Conservation (phyloP, 371 early-diverging fungal genomes). For the Phascolomyces articulosus region DNA sequence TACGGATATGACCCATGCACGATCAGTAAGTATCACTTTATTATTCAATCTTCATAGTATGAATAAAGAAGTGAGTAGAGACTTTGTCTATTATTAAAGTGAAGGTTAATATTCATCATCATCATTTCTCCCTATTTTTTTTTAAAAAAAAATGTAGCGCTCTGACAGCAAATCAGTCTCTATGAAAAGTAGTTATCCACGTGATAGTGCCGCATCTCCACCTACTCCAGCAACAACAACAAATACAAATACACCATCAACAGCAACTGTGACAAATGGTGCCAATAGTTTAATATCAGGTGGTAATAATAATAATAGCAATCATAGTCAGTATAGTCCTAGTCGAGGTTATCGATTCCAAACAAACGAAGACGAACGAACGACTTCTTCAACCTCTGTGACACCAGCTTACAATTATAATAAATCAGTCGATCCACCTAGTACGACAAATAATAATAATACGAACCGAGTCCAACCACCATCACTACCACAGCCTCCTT, state of each 20-base stretch:
- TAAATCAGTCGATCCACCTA: neutral
- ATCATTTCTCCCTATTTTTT: neutral
- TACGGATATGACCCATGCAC: slow-evolving; percentile 41
- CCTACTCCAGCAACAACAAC: neutral
- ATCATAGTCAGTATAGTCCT: slow-evolving; percentile 2
- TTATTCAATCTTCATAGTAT: no score
- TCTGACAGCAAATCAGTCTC: slow-evolving; percentile 1
- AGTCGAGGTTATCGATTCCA: neutral
- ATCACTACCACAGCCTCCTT: neutral
- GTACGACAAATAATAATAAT: neutral
- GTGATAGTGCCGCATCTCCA: slow-evolving; percentile 7
- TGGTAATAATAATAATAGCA: neutral
- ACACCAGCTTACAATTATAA: neutral
- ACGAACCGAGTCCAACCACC: neutral
- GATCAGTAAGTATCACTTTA: slow-evolving; percentile 15
- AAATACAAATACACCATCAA: no score
- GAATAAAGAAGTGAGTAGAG: no score
- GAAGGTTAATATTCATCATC: neutral
- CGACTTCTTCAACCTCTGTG: no score
- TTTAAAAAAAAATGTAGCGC: neutral
- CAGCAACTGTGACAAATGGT: neutral
- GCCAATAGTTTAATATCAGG: neutral
- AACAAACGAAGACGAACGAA: neutral
- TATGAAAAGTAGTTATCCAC: slow-evolving; percentile 3
- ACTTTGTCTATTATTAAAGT: no score